Conservation (phyloP, 805 yeast species). For the Saccharomycopsis vini region DNA sequence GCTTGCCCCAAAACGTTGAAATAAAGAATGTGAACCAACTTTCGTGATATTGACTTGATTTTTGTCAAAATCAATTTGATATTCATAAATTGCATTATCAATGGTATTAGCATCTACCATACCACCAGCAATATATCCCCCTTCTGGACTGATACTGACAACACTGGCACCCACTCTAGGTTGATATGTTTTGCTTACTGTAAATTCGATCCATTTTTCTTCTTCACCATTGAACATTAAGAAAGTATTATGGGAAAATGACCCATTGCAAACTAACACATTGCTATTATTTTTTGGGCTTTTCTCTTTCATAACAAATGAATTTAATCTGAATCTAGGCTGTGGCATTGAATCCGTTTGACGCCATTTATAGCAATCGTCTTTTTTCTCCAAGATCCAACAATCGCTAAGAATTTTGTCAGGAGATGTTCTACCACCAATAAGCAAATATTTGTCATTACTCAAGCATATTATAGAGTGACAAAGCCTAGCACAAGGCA, state of each 20-base stretch:
- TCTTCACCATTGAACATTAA: slow-evolving; percentile 1
- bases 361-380: slow-evolving; percentile 31
- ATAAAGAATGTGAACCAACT: slow-evolving; percentile 24
- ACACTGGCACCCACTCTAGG: slow-evolving; percentile 1
- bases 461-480: slow-evolving; percentile 39
- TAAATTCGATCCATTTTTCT: slow-evolving; percentile 7
- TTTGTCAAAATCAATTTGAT: slow-evolving; percentile 22
- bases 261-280: slow-evolving; percentile 2
- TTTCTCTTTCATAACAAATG: not conserved
- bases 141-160: not conserved
- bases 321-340: slow-evolving; percentile 18
- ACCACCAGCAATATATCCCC: slow-evolving; percentile 36
- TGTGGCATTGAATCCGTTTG: slow-evolving; percentile 31
- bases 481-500: slow-evolving; percentile 41
- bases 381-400: slow-evolving; percentile 29
- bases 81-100: slow-evolving; percentile 26
- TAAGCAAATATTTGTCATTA: slow-evolving; percentile 29
- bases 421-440: slow-evolving; percentile 68
- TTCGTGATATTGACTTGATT: slow-evolving; percentile 21
- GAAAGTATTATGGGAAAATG: not conserved
- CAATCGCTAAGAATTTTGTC: slow-evolving; percentile 34
- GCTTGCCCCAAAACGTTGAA: slow-evolving; percentile 40
- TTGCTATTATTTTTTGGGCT: slow-evolving; percentile 1
- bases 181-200: not conserved
- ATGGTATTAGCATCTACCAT: slow-evolving; percentile 22